Evolutionary conservation across 768 basidiomycete genomes (phyloP), one percentile per base, ranked within the genome.

Genomic region (Auricularia cornea): DNA sequence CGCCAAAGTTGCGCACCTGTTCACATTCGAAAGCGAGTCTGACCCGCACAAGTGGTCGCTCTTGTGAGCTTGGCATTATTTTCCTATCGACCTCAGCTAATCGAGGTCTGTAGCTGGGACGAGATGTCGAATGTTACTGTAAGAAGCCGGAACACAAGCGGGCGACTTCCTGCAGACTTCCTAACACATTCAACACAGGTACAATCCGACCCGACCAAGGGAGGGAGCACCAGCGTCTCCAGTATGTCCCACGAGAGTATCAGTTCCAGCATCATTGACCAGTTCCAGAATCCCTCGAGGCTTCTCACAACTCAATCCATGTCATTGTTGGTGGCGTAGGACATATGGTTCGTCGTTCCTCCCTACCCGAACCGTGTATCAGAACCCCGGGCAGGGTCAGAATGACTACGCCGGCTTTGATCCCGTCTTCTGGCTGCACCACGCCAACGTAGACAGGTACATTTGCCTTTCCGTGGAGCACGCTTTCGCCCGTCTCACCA

Each of bases 1-100:
- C 3, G 74, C 72, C 59, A 72, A 72, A 70, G 69, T n/a, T 18
- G 71, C 65, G 38, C 20, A 28, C 23, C 32, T 14, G 18, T 56
- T 41, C 35, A 40, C 6, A 18, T 64, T 32, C 6, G 30, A 20
- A n/a, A 14, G 29, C 16, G 35, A 33, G 29, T 23, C 26, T 3
- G n/a, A 14, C 14, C 18, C 30, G 3, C n/a, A 16, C 48, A 73
- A 70, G 41, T 72, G 68, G 60, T 72, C 72, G 72, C 72, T 73
- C 61, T 73, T 72, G 71, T 72, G 67, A 2, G 72, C 16, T 66
- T 29, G 66, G 65, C 12, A 62, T 54, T 60, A 66, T 70, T 16
- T 63, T 64, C 12, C 23, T 31, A 18, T 59, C 69, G 20, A 70
- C 72, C 2, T 51, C 73, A 5, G 69, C 51, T 18, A 16, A 20